Evolutionary conservation across 306 rosid genomes (phyloP), one percentile per base, ranked within the genome.

Genomic region (Quercus robur): DNA sequence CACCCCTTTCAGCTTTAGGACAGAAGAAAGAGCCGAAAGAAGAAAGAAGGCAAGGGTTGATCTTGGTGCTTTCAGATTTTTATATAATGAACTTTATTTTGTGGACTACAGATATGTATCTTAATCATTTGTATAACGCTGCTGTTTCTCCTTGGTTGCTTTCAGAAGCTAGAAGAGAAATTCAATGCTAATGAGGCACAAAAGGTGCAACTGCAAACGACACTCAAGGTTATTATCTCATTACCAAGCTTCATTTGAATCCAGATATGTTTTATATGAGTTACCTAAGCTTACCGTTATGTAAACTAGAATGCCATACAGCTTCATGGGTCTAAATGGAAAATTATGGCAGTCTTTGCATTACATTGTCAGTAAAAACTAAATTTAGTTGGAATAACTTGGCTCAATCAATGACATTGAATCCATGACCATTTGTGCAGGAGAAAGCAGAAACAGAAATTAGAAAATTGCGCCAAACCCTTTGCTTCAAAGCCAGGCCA

Each of bases 401-500:
- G 61, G 14, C 69, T 71, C 41, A 54, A 30, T 80, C 80, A 55
- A 8, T 30, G 79, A 38, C 51, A 58, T 74, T 10, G 19, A 30
- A 69, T 58, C 46, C 46, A 38, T 17, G 54, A 70, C 35, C 33
- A 46, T 64, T 72, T 54, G 51, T 84, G 91, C 89, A 95, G 99
- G 98, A 88, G 73, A 93, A 90, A 86, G 83, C 91, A 70, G 94
- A 87, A 63, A 81, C 82, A 51, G 98, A 91, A 83, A 85, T 88
- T 26, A 88, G 88, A 76, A 95, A 90, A 85, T 86, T 88, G 44
- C 86, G 93, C 14, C 92, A 92, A 85, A 89, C 82, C 87, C 82
- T 91, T 82, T 95, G 97, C 92, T 95, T 91, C 87, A 92, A 91
- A 89, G 99, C 99, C 38, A 89, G 96, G 86, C 99, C 99, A 38